Evolutionary conservation across 148 eudicot species (phyloP).

Genomic region (Spergularia bocconei): DNA sequence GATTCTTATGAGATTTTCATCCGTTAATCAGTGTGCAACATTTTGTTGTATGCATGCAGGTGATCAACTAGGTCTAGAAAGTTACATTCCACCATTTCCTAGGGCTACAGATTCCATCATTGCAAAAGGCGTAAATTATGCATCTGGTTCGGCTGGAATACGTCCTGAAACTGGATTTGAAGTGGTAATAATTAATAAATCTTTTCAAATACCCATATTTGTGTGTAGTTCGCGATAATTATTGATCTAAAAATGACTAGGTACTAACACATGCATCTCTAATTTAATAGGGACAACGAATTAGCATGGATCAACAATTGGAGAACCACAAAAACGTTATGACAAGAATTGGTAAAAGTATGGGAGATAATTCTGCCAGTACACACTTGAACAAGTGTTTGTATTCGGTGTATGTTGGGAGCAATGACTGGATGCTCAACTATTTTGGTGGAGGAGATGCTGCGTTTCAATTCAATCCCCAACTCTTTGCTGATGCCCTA

Average conservation of each 20-base stretch:
- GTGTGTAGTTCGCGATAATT: too few relatives aligned
- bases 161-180: conserved; percentile 31
- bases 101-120: conserved; percentile 8
- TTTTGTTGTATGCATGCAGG: conserved; percentile 14
- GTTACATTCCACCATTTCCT: conserved; percentile 34
- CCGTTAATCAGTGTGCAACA: too few relatives aligned
- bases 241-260: background rate
- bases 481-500: conserved; percentile 30
- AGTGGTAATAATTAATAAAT: conserved; percentile 23
- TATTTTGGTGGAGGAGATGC: conserved; percentile 23
- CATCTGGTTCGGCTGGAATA: conserved; percentile 40
- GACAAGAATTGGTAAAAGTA: conserved; percentile 17
- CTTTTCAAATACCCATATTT: too few relatives aligned
- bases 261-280: too few relatives aligned
- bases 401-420: conserved; percentile 39
- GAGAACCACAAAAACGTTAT: conserved; percentile 24
- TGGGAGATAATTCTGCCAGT: background rate
- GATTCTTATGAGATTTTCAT: background rate
- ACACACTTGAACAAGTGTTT: conserved; percentile 28
- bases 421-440: conserved; percentile 42
- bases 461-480: conserved; percentile 14
- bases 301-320: conserved; percentile 33
- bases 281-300: conserved; percentile 24
- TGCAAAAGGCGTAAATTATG: conserved; percentile 34
- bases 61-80: conserved; percentile 33